Conservation (phyloP, 495 filamentous ascomycete genomes). For the Annulohypoxylon maeteangense region DNA sequence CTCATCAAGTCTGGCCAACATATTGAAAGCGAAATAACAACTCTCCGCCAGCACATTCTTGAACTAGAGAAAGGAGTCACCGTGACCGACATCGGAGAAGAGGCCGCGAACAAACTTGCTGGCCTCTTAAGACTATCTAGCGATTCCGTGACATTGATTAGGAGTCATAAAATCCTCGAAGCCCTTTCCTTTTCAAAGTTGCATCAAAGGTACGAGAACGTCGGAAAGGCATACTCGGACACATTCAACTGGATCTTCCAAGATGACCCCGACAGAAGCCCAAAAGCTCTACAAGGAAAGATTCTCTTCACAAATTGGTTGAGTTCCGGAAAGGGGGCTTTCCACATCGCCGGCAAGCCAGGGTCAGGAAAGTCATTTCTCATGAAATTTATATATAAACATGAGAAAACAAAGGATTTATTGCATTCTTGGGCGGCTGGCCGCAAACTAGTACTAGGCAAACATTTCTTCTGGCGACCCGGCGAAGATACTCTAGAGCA, state of each 20-base stretch:
- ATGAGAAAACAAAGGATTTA: neutral
- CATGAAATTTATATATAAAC: conserved; percentile 9
- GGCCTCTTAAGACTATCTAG: neutral
- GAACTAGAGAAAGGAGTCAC: neutral
- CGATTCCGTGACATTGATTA: neutral
- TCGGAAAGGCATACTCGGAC: neutral
- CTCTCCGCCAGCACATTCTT: neutral
- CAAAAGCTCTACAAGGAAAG: neutral
- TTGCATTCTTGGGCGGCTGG: neutral
- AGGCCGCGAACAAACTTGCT: conserved; percentile 2
- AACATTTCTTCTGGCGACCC: conserved; percentile 3
- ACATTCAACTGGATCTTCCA: conserved; percentile 7
- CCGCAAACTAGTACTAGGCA: neutral
- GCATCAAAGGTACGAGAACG: neutral
- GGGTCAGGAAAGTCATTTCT: conserved; percentile 3
- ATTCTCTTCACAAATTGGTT: conserved; percentile 2
- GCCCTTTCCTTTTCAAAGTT: neutral
- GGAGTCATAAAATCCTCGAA: neutral
- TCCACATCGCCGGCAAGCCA: neutral
- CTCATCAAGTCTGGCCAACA: neutral
- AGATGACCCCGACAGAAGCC: neutral
- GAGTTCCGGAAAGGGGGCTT: neutral
- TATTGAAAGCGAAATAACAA: neutral
- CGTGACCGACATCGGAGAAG: neutral
- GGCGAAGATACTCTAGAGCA: neutral